phyloP scores from a whole-genome alignment of 306 rosid species.

The Cucumis melo region DNA sequence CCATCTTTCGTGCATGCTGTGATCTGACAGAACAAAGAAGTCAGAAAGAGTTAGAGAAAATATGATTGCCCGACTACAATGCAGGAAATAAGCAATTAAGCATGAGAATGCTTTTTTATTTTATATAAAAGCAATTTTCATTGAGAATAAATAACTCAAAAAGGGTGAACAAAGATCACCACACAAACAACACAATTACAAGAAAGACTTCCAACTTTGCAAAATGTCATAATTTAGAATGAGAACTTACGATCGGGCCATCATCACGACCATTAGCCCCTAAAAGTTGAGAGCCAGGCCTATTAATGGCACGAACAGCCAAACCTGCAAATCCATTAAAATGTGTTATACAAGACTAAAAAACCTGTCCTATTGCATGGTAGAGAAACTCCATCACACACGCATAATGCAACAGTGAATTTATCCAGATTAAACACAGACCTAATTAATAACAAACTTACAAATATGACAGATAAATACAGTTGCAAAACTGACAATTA shows the following conservation, averaged over 20 bases:
- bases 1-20: constrained; percentile 73
- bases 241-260: constrained; percentile 80
- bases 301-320: constrained; percentile 73
- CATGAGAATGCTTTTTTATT: no score
- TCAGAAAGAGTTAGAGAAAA: constrained; percentile 10
- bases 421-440: not conserved
- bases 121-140: no score
- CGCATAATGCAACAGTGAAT: not conserved
- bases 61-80: not conserved
- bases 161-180: no score
- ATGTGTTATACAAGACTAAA: not conserved
- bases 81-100: not conserved
- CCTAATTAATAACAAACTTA: not conserved
- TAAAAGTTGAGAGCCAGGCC: constrained; percentile 90
- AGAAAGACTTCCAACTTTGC: no score
- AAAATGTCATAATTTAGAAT: not conserved
- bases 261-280: constrained; percentile 99
- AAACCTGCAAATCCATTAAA: constrained; percentile 33
- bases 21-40: constrained; percentile 51
- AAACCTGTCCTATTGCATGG: not conserved
- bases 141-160: no score
- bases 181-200: no score
- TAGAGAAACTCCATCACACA: not conserved
- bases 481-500: not conserved
- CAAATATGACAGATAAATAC: not conserved